Evolutionary conservation across 2,329 filamentous ascomycete species (phyloP).

Genomic region (Pyrenochaeta sp.): DNA sequence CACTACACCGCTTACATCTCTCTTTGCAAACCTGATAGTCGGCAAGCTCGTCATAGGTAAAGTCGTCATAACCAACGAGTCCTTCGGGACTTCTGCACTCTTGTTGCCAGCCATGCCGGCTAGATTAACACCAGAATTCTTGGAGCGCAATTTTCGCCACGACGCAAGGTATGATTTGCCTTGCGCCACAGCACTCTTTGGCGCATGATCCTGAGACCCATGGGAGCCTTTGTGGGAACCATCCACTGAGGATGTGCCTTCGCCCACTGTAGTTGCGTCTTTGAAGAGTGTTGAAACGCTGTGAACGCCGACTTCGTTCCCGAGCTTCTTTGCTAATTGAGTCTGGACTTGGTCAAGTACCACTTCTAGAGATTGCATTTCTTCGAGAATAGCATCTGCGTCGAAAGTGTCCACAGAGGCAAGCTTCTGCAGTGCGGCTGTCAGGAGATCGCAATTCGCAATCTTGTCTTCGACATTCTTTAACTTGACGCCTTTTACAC

Average conservation of each 20-base stretch:
- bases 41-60: conserved; percentile 75
- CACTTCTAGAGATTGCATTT: conserved; percentile 88
- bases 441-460: conserved; percentile 87
- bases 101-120: conserved; percentile 55
- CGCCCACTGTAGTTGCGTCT: conserved; percentile 61
- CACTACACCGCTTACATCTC: conserved; percentile 72
- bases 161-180: conserved; percentile 81
- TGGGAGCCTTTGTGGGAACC: conserved; percentile 35
- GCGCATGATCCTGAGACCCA: conserved; percentile 41
- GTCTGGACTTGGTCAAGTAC: conserved; percentile 87
- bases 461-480: conserved; percentile 94
- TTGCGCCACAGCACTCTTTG: conserved; percentile 46
- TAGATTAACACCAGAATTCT: conserved; percentile 74
- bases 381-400: conserved; percentile 88
- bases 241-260: conserved; percentile 36
- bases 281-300: conserved; percentile 78
- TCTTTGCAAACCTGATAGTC: conserved; percentile 74
- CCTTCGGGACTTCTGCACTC: conserved; percentile 56
- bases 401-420: conserved; percentile 86
- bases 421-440: conserved; percentile 85
- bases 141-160: conserved; percentile 88
- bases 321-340: conserved; percentile 80
- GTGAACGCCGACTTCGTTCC: conserved; percentile 90
- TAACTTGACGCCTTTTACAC: conserved; percentile 90
- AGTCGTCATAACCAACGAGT: conserved; percentile 64